Evolutionary conservation across 1,139 yeast genomes (phyloP).

Genomic region (Taphrina communis): DNA sequence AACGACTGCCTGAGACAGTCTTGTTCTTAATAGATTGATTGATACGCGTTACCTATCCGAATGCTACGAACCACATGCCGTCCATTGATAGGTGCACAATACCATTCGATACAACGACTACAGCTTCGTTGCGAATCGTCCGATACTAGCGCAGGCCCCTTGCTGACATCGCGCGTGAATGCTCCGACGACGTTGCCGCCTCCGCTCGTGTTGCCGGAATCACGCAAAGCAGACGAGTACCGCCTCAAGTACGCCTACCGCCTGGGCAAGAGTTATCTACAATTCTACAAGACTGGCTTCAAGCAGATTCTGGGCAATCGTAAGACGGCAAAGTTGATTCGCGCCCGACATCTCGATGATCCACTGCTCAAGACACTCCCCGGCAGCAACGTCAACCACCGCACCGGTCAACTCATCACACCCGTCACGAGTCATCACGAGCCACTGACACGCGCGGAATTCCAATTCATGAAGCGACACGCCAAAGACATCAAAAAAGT

Average conservation of each 20-base stretch:
- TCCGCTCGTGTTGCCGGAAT: slow-evolving; percentile 22
- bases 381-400: slow-evolving; percentile 17
- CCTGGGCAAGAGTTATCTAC: slow-evolving; percentile 32
- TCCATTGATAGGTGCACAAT: not conserved
- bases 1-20: not conserved
- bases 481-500: slow-evolving; percentile 32
- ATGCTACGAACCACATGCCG: slow-evolving; percentile 1
- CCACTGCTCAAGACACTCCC: slow-evolving; percentile 3
- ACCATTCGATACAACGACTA: not conserved
- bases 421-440: not conserved
- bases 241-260: slow-evolving; percentile 8
- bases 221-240: slow-evolving; percentile 10
- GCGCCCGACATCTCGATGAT: slow-evolving; percentile 6
- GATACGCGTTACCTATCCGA: too few species aligned
- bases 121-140: not conserved
- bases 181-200: slow-evolving; percentile 38
- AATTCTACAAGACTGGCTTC: slow-evolving; percentile 36
- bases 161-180: slow-evolving; percentile 22
- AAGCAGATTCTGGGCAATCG: slow-evolving; percentile 35
- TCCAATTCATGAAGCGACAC: slow-evolving; percentile 27
- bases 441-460: slow-evolving; percentile 24
- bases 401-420: slow-evolving; percentile 10
- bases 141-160: not conserved
- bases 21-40: not conserved
- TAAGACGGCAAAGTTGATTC: slow-evolving; percentile 20